Evolutionary conservation across 164 flowering plant genomes (phyloP).

Genomic region (Chloranthus sessilifolius): DNA sequence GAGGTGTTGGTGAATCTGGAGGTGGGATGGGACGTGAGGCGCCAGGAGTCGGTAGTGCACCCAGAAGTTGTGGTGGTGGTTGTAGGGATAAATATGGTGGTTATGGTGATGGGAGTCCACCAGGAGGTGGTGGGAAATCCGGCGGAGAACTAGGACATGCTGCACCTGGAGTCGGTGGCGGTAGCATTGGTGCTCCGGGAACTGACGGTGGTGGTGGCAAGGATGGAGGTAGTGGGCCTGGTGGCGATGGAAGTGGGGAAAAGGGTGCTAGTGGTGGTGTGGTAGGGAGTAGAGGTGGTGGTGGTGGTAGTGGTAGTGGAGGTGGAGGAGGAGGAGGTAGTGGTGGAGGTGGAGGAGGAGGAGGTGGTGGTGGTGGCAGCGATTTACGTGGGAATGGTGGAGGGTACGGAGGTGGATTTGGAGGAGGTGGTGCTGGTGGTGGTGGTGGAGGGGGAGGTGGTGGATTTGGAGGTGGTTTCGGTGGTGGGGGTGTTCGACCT

Average conservation of each 20-base stretch:
- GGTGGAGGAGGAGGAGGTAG: neutral
- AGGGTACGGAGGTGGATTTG: neutral
- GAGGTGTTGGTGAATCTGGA: neutral
- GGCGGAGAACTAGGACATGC: no score
- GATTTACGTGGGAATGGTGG: neutral
- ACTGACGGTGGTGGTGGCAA: neutral
- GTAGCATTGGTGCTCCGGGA: no score
- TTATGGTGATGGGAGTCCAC: neutral
- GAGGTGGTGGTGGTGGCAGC: neutral
- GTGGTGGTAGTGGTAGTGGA: neutral
- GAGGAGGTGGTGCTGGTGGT: neutral
- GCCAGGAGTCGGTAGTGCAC: no score
- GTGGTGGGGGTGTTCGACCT: slow-evolving; percentile 5
- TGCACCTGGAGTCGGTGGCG: no score
- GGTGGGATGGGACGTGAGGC: neutral
- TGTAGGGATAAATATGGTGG: neutral
- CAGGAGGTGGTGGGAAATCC: no score
- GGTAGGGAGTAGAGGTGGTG: neutral
- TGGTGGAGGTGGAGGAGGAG: neutral
- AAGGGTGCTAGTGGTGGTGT: neutral
- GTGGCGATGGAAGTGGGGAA: neutral
- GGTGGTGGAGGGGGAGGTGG: slow-evolving; percentile 6
- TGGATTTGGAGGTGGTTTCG: slow-evolving; percentile 4
- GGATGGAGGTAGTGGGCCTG: neutral
- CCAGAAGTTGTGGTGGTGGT: neutral